These are phyloP conservation scores for Leptographium flavum DNA, from an alignment of 2,329 filamentous ascomycete genomes.

Conservation along the genomic window DNA sequence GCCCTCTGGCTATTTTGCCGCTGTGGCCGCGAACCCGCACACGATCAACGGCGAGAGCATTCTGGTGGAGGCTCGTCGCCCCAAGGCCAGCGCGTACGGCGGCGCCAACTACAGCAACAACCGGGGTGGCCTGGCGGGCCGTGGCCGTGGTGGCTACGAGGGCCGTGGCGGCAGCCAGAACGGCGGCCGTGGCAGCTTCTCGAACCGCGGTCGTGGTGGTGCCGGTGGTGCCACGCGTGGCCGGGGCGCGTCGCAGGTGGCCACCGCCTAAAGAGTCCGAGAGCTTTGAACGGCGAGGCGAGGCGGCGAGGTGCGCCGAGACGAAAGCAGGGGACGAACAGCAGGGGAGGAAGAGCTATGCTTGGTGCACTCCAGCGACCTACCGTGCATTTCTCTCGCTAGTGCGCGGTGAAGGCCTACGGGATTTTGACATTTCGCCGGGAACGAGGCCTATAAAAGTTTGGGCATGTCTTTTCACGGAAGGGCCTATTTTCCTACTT, in stretches of 20 bases:
- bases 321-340: background rate
- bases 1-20: constrained; percentile 66
- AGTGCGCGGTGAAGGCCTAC: background rate
- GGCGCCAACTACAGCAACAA: constrained; percentile 51
- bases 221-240: constrained; percentile 53
- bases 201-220: constrained; percentile 45
- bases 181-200: constrained; percentile 53
- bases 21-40: constrained; percentile 74
- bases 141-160: constrained; percentile 54
- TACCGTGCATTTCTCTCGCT: no score
- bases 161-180: constrained; percentile 42
- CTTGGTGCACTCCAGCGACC: no score
- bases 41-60: constrained; percentile 70
- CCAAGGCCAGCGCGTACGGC: constrained; percentile 56
- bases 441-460: constrained; percentile 1
- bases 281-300: background rate
- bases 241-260: constrained; percentile 43
- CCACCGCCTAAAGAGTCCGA: constrained; percentile 30
- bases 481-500: background rate
- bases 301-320: no score
- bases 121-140: constrained; percentile 45
- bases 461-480: constrained; percentile 1
- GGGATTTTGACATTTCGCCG: background rate
- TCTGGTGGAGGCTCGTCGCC: constrained; percentile 75
- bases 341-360: background rate